phyloP scores from a whole-genome alignment of 2,329 filamentous ascomycete genomes.

The Phyllosticta citriasiana region DNA sequence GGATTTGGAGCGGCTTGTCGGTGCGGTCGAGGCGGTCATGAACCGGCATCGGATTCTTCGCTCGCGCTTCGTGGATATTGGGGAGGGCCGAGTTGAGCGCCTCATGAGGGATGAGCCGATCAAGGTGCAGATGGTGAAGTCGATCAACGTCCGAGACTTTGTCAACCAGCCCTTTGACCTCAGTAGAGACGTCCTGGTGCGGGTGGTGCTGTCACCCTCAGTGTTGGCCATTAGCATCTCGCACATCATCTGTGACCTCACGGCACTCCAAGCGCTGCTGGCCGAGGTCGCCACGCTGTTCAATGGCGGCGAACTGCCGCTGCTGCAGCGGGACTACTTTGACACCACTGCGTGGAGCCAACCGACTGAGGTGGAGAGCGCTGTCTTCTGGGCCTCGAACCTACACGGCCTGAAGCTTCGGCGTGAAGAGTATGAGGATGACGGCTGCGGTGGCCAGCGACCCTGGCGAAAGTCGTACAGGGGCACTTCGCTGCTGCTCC shows the following conservation, averaged over 20 bases:
- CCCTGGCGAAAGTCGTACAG: not conserved
- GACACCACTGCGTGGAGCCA: not conserved
- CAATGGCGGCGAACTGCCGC: constrained; percentile 7
- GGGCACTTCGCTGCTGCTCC: constrained; percentile 7
- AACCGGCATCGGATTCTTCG: constrained; percentile 13
- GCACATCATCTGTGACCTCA: constrained; percentile 28
- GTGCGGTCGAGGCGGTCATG: constrained; percentile 17
- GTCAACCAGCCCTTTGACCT: constrained; percentile 18
- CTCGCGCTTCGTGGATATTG: not conserved
- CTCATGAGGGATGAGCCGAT: not conserved
- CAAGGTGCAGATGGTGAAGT: not conserved
- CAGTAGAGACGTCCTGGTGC: constrained; percentile 15
- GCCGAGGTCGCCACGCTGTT: constrained; percentile 18
- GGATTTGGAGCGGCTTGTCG: constrained; percentile 13
- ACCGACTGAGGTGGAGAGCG: constrained; percentile 6
- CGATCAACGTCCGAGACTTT: not conserved
- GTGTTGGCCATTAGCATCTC: constrained; percentile 18
- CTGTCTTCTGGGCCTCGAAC: constrained; percentile 11
- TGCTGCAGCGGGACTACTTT: not conserved
- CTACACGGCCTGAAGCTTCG: not conserved
- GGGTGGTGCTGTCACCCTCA: constrained; percentile 17
- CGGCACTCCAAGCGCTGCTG: constrained; percentile 20
- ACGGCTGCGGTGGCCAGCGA: not conserved
- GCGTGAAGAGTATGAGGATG: not conserved
- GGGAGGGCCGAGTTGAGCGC: not conserved